Base-by-base conservation (phyloP, 768 basidiomycete species). In the Pleurotus platypus region DNA sequence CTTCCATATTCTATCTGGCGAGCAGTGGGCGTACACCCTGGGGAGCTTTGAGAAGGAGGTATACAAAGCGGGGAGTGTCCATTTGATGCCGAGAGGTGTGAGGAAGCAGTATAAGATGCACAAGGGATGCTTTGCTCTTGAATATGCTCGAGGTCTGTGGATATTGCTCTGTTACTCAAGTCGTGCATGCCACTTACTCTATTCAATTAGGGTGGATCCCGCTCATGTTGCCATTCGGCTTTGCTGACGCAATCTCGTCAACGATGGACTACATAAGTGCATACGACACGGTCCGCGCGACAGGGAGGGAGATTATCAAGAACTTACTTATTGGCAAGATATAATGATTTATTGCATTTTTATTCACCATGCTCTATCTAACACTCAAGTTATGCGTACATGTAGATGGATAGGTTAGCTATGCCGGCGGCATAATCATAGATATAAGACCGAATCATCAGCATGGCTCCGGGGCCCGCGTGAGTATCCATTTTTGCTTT, bases 71-170 rank as follows among this genome's bases (percentile, higher is more conserved):
- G 97, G 97, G 2, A 85, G 81, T 54, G 89, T 97, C 2, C 92
- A 99, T 70, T 79, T 88, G 67, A 76, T 98, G 57, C 86, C 79
- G 8, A 77, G 96, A 39, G 94, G 94, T 4, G 80, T 83, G 2
- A 88, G 85, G 56, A 98, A 97, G 77, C 97, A 99, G 72, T 98
- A 98, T 74, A 96, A 95, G 71, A 95, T 98, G 90, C 92, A 92
- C 66, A 83, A 94, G 58, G 94, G 93, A 12, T 96, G 92, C 69
- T 98, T 92, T 69, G 97, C 97, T 6, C 73, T 99, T 61, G 97
- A 99, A 71, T 94, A 96, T 64, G 96, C 95, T 42, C 72, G 89
- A 70, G 96, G 96, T 94, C 63, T 39, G 81, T 74, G 1, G 11
- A 45, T 15, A 12, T 56, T 38, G 49, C 38, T 49, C 5, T n/a